phyloP scores from a whole-genome alignment of 176 grass and related monocot species.

The Hsuehochloa calcarea region DNA sequence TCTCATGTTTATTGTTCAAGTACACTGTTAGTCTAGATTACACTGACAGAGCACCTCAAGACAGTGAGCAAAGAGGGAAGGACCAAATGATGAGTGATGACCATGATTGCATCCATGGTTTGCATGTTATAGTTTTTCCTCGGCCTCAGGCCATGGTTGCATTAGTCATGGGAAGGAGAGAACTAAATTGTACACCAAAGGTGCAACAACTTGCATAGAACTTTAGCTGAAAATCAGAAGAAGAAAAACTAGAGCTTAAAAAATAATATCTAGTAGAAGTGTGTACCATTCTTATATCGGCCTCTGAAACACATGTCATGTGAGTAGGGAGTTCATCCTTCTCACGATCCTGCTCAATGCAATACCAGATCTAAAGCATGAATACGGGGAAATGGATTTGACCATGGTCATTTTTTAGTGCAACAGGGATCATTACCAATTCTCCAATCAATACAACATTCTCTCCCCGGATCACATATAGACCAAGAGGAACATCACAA shows the following conservation, averaged over 20 bases:
- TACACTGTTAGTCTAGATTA: neutral
- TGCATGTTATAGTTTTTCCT: neutral
- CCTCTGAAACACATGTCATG: constrained; percentile 80
- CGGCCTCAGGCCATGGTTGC: neutral
- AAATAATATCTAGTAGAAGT: constrained; percentile 2
- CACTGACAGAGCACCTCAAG: neutral
- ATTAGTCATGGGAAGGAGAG: neutral
- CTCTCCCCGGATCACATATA: constrained; percentile 96
- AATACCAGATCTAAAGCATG: constrained; percentile 39
- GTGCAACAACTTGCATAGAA: neutral
- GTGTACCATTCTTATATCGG: constrained; percentile 87
- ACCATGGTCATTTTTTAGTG: constrained; percentile 20
- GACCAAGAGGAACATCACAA: constrained; percentile 88
- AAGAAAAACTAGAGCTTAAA: neutral
- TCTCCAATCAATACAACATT: constrained; percentile 98
- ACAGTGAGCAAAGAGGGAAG: neutral
- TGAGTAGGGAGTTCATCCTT: constrained; percentile 89
- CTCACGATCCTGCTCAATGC: constrained; percentile 67
- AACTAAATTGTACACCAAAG: neutral
- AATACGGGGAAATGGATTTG: constrained; percentile 19
- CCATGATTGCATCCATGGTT: neutral
- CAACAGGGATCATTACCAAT: constrained; percentile 64
- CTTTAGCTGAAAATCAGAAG: neutral
- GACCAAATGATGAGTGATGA: neutral
- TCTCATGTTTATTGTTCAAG: constrained; percentile 1